Percentiles rank a stretch among this genome's conserved stretches.
Evolutionary conservation across 768 basidiomycete species (phyloP).

Genomic region (Russula olivacea): DNA sequence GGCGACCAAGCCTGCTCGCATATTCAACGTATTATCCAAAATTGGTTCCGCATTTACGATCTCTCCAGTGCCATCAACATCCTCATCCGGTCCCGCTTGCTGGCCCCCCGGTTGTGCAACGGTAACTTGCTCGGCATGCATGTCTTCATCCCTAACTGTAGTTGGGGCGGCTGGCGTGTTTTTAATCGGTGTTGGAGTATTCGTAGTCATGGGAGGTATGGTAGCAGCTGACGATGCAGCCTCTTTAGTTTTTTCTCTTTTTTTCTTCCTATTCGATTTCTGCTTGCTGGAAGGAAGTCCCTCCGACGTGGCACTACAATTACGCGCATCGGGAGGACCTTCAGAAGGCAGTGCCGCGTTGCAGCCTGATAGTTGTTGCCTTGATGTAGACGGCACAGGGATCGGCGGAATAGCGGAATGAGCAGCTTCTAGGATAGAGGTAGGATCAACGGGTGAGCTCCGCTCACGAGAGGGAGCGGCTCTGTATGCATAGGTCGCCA

Average conservation of each 20-base stretch:
- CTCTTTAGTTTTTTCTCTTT: neutral
- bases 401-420: neutral
- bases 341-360: neutral
- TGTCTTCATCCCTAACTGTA: neutral
- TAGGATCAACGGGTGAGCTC: neutral
- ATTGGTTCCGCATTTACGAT: neutral
- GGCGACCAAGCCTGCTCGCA: slow-evolving; percentile 16
- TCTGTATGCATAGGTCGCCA: slow-evolving; percentile 11
- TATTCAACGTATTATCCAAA: neutral
- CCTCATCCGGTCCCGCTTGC: neutral
- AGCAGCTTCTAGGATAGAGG: neutral
- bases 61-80: neutral
- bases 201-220: neutral
- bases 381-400: neutral
- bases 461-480: neutral
- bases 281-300: neutral
- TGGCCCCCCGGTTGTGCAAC: neutral
- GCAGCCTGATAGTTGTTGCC: neutral
- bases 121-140: neutral
- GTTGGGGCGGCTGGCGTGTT: neutral
- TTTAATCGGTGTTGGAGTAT: neutral
- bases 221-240: neutral
- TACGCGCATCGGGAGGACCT: neutral
- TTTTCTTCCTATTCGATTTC: slow-evolving; percentile 2
- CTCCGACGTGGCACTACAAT: neutral